phyloP scores from a whole-genome alignment of 805 yeast species.

The Kodamaea restingae region DNA sequence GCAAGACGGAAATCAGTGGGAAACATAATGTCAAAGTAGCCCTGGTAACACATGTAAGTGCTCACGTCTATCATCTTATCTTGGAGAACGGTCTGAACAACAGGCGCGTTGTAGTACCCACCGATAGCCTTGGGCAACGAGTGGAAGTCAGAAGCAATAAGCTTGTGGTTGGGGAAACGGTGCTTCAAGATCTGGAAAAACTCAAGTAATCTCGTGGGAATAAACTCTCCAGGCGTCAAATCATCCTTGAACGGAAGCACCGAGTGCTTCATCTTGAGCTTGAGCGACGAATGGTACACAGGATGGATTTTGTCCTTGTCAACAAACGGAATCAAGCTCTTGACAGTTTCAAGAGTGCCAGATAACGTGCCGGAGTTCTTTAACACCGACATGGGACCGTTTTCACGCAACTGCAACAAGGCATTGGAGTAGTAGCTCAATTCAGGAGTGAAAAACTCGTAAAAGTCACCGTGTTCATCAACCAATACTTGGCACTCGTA shows the following conservation, averaged over 20 bases:
- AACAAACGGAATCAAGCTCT: slow-evolving; percentile 27
- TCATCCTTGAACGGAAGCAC: slow-evolving; percentile 64
- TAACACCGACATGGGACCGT: slow-evolving; percentile 38
- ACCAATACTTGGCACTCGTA: slow-evolving; percentile 74
- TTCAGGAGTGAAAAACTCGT: slow-evolving; percentile 64
- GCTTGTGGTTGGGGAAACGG: slow-evolving; percentile 70
- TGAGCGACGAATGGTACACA: slow-evolving; percentile 44
- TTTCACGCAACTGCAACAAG: slow-evolving; percentile 54
- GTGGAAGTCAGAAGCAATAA: slow-evolving; percentile 70
- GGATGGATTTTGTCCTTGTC: slow-evolving; percentile 51
- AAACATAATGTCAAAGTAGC: slow-evolving; percentile 82
- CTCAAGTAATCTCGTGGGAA: slow-evolving; percentile 72
- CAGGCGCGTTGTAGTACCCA: slow-evolving; percentile 67
- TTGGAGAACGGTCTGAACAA: slow-evolving; percentile 71
- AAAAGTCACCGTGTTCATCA: slow-evolving; percentile 70
- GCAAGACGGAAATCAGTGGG: slow-evolving; percentile 72
- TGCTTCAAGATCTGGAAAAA: slow-evolving; percentile 59
- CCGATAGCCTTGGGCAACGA: slow-evolving; percentile 41
- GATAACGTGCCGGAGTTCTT: slow-evolving; percentile 17
- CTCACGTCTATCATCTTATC: slow-evolving; percentile 65
- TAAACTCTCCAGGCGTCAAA: slow-evolving; percentile 67
- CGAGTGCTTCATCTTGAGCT: slow-evolving; percentile 43
- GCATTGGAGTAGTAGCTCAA: slow-evolving; percentile 53
- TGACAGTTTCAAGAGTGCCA: slow-evolving; percentile 24
- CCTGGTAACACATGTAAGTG: slow-evolving; percentile 80